Evolutionary conservation across 73 alveolate species (phyloP), one percentile per base, ranked within the genome.

Genomic region (Paramecium caudatum): DNA sequence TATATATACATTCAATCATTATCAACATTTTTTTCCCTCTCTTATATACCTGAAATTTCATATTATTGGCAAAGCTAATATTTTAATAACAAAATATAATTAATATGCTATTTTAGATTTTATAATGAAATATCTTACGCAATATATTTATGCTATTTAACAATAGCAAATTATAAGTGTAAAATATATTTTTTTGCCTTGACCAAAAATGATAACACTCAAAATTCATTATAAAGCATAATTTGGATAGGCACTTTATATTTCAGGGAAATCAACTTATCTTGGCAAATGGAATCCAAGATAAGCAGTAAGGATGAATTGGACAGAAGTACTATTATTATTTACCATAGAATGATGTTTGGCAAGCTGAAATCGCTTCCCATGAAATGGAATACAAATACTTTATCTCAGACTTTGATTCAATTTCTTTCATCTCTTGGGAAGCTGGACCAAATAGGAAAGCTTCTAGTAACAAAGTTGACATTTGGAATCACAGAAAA

Each of bases 401-500:
- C 37, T 68, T 68, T 23, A 68, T 68, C 19, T 32, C 61, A 9
- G 55, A 32, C 15, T 68, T 32, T 37, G 84, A 68, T 16, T 10
- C 25, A 37, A 34, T 68, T 34, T 13, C 19, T 25, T 17, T 25
- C 30, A 30, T 68, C 30, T 32, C 1, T n/a, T 68, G 84, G 84
- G 84, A 68, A 37, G 17, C 47, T 8, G 84, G 84, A 21, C 84
- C 84, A 32, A 68, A 68, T 43, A 68, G 84, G 19, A 34, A 17
- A 27, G 19, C 84, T 15, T 25, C 30, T 34, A 34, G 34, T 12
- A 23, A 37, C 34, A 17, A 15, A 32, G 13, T n/a, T 3, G 84
- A 68, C 15, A 43, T 68, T 4, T 68, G 84, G 84, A 68, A 68
- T 43, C 84, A 68, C 17, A 55, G 80, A 55, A 55, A 55, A 55